Base-by-base conservation (phyloP, 2,329 filamentous ascomycete genomes). In the Blastomyces percursus region DNA sequence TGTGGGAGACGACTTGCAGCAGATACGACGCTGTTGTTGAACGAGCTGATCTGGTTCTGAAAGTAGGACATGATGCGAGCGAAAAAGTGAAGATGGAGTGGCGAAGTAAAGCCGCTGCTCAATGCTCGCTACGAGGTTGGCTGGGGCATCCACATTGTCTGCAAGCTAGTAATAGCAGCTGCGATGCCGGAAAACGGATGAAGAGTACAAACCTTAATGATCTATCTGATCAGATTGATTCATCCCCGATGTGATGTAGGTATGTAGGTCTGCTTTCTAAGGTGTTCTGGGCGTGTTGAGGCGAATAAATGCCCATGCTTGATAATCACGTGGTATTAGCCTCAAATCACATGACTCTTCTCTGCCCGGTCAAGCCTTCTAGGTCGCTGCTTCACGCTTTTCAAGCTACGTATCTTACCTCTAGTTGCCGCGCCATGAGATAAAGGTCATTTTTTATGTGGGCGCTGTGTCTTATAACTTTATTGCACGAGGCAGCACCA, bases 1-100 rank as follows among this genome's bases (percentile, higher is more conserved):
- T 78, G 66, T 75, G 82, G 80, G 67, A 90, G 77, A 70, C 87
- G 87, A 60, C 82, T 77, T 24, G 86, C 84, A n/a, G 84, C 85
- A 60, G 84, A 81, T 63, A 84, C 79, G 63, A 88, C 81, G 66
- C 81, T 82, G 69, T 81, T 84, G 69, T 80, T 84, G 76, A 87
- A 85, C 68, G 77, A 81, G 63, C 82, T 84, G 66, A 85, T 81
- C 74, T 87, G 84, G 68, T 84, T 85, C 69, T 88, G 84, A 64
- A 89, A 81, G 68, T 84, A 86, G 63, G 84, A 85, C 83, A 86
- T 87, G 69, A 61, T 76, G 73, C 48, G 8, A 12, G 30, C 14
- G 30, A 21, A 42, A 48, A 16, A 5, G 38, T n/a, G 11, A 12
- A 61, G 1, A 12, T 1, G 40, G 51, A 38, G 32, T 44, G 32